Percentiles rank a stretch among this genome's conserved stretches.
Conservation (phyloP, 2,329 filamentous ascomycete species). For the Aspergillus floridensis region DNA sequence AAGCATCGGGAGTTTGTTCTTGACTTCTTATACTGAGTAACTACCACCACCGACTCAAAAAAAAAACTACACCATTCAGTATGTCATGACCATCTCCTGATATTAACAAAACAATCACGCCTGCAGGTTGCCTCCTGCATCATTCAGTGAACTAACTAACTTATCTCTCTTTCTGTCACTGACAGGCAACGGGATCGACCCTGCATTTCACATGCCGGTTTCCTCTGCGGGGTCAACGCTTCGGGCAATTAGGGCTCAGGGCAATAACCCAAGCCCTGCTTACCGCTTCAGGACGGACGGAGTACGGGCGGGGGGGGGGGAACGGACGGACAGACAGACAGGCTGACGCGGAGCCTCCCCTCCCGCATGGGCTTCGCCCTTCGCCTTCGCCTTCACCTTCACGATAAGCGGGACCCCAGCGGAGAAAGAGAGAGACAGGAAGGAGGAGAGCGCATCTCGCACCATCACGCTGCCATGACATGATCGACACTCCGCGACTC, state of each 20-base stretch:
- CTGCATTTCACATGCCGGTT: neutral
- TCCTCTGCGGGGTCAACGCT: slow-evolving; percentile 4
- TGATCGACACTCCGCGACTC: slow-evolving; percentile 12
- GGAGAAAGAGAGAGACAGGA: neutral
- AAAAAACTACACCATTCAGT: too few relatives aligned
- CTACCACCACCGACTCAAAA: too few relatives aligned
- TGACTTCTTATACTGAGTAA: too few relatives aligned
- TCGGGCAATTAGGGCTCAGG: slow-evolving; percentile 22
- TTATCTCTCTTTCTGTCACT: too few relatives aligned
- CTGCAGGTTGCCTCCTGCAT: too few relatives aligned
- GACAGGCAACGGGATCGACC: neutral
- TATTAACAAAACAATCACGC: too few relatives aligned
- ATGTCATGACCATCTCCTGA: too few relatives aligned
- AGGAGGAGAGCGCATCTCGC: neutral
- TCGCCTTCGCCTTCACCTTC: neutral
- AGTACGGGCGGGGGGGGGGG: too few relatives aligned
- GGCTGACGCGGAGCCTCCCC: slow-evolving; percentile 22
- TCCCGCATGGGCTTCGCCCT: neutral
- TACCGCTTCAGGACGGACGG: slow-evolving; percentile 19
- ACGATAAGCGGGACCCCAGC: too few relatives aligned
- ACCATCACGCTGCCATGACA: slow-evolving; percentile 15
- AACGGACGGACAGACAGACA: neutral
- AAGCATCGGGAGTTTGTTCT: too few relatives aligned
- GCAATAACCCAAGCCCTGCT: slow-evolving; percentile 29
- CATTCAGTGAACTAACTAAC: too few relatives aligned